Base-by-base conservation (phyloP, 805 yeast genomes). In the Sugiyamaella qingdaonensis region DNA sequence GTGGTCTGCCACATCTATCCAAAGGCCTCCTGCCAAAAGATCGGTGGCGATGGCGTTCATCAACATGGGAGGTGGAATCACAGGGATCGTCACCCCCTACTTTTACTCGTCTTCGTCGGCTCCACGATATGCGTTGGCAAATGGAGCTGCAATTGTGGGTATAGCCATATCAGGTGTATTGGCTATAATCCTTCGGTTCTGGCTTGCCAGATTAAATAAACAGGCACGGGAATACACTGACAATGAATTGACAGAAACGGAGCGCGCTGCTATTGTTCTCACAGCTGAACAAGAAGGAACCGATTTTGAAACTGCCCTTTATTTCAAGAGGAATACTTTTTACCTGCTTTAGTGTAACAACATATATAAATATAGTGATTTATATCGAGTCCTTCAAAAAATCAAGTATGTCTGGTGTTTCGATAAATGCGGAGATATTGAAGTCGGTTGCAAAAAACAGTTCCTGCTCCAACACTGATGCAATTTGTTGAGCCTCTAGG, bases 11-110 rank as follows among this genome's bases (percentile, higher is more conserved):
- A 78, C 78, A 58, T 74, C 78, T 54, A 72, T 75, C 39, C 80
- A 82, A 34, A 68, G 83, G 58, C 84, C 84, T 9, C 81, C 83
- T 9, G 69, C 79, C 51, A 79, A 80, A 62, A 70, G 85, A 63
- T 82, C 83, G 31, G 75, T 78, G 56, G 78, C 81, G 2, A 64
- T 79, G 60, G 79, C 82, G 0, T 60, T 79, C 52, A 77, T 80
- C 75, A 80, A 80, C 62, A 77, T 80, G 64, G 62, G 79, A n/a
- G 27, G 45, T 19, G 27, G 27, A 10, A 41, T 44, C 46, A 75
- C 81, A 19, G 79, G 80, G 61, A 75, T 81, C 10, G 18, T 16
- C 10, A 24, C 31, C 9, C 35, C 47, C 10, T 44, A 44, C 19
- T 24, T 44, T 10, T 44, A 44, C n/a, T 18, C 45, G 29, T 18